Base-by-base conservation (phyloP, 306 rosid species). In the Fragaria vesca region DNA sequence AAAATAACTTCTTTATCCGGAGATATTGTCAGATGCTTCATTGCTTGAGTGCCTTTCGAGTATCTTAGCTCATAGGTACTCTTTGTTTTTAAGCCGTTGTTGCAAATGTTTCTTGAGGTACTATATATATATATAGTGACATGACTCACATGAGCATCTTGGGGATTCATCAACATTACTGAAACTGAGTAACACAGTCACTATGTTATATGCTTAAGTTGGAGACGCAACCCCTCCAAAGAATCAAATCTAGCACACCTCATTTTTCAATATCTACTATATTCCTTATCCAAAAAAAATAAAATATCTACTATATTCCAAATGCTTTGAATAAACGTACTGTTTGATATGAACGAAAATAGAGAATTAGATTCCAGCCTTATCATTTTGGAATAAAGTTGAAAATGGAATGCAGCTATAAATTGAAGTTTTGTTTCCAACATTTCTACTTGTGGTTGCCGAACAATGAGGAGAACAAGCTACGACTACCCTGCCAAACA, bases 301-400 rank as follows among this genome's bases (percentile, higher is more conserved):
- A 24, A 24, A 4, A 7, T 26, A 28, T 1, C 9, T 34, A 68
- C 58, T 47, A 24, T 30, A 18, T 70, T 70, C 80, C 17, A 5
- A 9, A 42, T 46, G 66, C 38, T 11, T 52, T 70, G 72, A 78
- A 20, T 52, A 38, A 60, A n/a, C 30, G 4, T 55, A 69, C 55
- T 3, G 26, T 62, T 65, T 28, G 81, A 76, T 51, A 40, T 16
- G n/a, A 75, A 71, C 73, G 75, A 70, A 69, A 40, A 45, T 13
- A 12, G 62, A 77, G 87, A 73, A 84, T 73, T 55, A 77, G 87
- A 60, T 84, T 72, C 88, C 21, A 67, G 72, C 34, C 75, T 69
- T 79, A 76, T 73, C 86, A 61, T 78, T 21, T 20, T 18, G 40
- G 82, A 82, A 82, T 48, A 67, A 79, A 76, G 12, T 13, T 45